Conservation (phyloP, 2,329 filamentous ascomycete species). For the Triangularia verruculosa region DNA sequence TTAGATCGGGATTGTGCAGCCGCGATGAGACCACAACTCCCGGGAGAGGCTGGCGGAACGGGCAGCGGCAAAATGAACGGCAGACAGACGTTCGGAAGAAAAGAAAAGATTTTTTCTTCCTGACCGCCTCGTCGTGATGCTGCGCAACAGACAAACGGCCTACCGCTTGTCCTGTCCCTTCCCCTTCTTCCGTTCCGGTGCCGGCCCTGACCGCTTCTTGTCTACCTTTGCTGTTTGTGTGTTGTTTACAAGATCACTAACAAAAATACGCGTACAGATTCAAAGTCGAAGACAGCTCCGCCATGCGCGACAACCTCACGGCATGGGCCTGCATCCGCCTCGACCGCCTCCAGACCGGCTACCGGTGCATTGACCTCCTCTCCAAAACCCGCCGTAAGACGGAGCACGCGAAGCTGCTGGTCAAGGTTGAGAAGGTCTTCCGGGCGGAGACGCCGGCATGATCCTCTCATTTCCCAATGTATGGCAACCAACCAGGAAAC, state of each 20-base stretch:
- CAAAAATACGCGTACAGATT: constrained; percentile 39
- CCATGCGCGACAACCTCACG: constrained; percentile 40
- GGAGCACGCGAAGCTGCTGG: constrained; percentile 45
- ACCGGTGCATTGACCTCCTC: constrained; percentile 52
- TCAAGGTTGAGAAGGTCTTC: constrained; percentile 50
- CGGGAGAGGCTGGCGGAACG: background rate
- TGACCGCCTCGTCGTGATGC: background rate
- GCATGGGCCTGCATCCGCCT: constrained; percentile 60
- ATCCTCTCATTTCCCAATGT: too few species aligned
- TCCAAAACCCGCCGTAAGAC: constrained; percentile 44
- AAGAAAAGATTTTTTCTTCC: background rate
- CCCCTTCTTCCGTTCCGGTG: background rate
- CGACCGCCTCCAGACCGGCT: constrained; percentile 54
- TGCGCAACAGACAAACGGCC: background rate
- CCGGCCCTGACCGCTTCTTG: background rate
- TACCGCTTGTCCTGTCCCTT: too few species aligned
- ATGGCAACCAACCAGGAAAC: too few species aligned
- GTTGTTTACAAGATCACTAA: background rate
- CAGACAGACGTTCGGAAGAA: background rate
- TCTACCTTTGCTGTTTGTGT: background rate
- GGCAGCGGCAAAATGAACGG: background rate
- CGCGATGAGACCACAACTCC: background rate
- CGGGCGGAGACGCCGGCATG: background rate
- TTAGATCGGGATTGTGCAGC: background rate
- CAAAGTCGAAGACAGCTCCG: constrained; percentile 49